Percentiles rank a stretch among this genome's conserved stretches.
Conservation (phyloP, 345 rosid species). For the Acer campestre region DNA sequence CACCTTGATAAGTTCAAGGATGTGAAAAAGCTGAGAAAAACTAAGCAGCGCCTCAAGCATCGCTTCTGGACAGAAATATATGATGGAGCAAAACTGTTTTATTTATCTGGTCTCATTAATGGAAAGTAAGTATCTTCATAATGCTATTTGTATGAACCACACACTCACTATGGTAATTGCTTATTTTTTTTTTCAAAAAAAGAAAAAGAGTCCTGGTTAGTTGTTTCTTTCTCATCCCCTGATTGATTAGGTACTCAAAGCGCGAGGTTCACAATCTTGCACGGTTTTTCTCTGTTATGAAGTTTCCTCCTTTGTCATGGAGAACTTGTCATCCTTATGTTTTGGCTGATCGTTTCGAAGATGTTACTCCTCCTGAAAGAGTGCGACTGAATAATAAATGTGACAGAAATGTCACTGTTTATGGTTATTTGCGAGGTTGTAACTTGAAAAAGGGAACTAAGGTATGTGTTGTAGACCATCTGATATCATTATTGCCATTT, state of each 20-base stretch:
- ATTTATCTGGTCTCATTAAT: conserved; percentile 84
- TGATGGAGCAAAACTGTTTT: conserved; percentile 87
- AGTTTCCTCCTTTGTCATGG: conserved; percentile 80
- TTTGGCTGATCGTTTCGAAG: conserved; percentile 91
- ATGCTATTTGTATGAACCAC: background rate
- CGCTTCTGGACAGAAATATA: conserved; percentile 97
- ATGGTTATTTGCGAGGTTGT: conserved; percentile 95
- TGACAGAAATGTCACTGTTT: conserved; percentile 81
- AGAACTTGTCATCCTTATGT: conserved; percentile 91
- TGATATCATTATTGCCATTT: background rate
- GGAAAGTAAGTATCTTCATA: conserved; percentile 66
- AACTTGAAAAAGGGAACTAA: conserved; percentile 86
- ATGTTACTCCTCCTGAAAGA: conserved; percentile 87
- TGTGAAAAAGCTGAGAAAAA: conserved; percentile 84
- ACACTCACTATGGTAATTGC: background rate
- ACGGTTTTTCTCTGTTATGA: conserved; percentile 77
- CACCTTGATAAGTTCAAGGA: conserved; percentile 95
- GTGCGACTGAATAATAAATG: conserved; percentile 71
- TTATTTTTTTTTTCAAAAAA: background rate
- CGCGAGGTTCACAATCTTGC: conserved; percentile 90
- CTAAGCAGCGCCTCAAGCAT: conserved; percentile 87
- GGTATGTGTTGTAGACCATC: conserved; percentile 44
- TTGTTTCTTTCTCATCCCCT: conserved; percentile 4
- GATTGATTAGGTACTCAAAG: conserved; percentile 62
- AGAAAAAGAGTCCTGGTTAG: background rate